Percentiles rank a stretch among this genome's conserved stretches.
phyloP scores from a whole-genome alignment of 2,329 filamentous ascomycete genomes.

The Zymoseptoria brevis region DNA sequence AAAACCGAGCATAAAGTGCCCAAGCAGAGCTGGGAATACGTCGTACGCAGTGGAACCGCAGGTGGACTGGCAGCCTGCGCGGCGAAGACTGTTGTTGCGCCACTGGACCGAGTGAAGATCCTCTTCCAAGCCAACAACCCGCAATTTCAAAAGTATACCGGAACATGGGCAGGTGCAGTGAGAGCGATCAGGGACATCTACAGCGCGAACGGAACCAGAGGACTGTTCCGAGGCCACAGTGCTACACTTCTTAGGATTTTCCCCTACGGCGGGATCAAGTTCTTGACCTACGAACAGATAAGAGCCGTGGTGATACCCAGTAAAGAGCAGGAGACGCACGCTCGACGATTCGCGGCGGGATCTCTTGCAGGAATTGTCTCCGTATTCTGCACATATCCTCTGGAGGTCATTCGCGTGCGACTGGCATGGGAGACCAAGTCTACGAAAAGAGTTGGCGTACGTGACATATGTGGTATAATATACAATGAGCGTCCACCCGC shows the following conservation, averaged over 20 bases:
- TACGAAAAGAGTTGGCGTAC: constrained; percentile 60
- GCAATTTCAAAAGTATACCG: constrained; percentile 85
- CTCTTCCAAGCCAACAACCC: constrained; percentile 95
- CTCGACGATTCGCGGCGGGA: constrained; percentile 66
- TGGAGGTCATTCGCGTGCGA: constrained; percentile 87
- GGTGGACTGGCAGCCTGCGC: constrained; percentile 88
- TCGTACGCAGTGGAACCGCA: constrained; percentile 73
- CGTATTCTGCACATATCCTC: constrained; percentile 91
- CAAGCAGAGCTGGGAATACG: constrained; percentile 73
- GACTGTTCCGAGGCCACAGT: constrained; percentile 88
- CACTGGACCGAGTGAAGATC: constrained; percentile 96
- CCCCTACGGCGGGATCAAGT: constrained; percentile 96
- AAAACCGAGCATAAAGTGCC: constrained; percentile 47
- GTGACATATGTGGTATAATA: constrained; percentile 75
- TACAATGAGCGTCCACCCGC: constrained; percentile 61
- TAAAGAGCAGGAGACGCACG: constrained; percentile 67
- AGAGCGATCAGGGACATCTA: constrained; percentile 80
- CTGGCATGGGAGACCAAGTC: constrained; percentile 88
- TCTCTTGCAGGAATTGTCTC: constrained; percentile 75
- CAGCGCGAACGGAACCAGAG: constrained; percentile 59
- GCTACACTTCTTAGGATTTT: constrained; percentile 92
- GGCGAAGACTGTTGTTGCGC: constrained; percentile 89
- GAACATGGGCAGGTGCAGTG: constrained; percentile 78
- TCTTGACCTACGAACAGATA: constrained; percentile 95
- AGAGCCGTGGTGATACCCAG: constrained; percentile 67